These are phyloP conservation scores for Eucalyptus camaldulensis DNA, from an alignment of 345 rosid genomes.

Conservation along the genomic window DNA sequence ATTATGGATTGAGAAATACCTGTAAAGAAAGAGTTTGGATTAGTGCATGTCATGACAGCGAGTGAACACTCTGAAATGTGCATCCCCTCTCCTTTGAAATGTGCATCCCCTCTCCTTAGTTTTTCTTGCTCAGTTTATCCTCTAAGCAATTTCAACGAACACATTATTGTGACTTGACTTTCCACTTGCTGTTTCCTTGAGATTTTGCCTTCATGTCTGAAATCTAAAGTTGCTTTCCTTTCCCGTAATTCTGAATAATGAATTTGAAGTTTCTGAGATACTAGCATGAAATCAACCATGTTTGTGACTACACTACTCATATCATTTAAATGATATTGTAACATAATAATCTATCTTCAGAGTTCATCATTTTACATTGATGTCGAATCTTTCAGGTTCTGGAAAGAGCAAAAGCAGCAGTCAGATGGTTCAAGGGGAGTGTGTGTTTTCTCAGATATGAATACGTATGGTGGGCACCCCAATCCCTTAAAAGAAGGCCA, in stretches of 20 bases:
- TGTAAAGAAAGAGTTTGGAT: background rate
- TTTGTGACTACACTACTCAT: background rate
- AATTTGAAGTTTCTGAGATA: background rate
- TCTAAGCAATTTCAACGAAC: background rate
- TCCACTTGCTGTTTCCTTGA: background rate
- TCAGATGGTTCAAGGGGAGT: conserved; percentile 70
- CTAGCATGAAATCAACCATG: background rate
- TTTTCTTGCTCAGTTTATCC: background rate
- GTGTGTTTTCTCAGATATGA: conserved; percentile 92
- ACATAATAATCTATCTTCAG: background rate
- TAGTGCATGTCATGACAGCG: background rate
- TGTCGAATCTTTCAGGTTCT: conserved; percentile 19
- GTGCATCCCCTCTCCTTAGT: background rate
- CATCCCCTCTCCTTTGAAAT: background rate
- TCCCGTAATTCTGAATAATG: background rate
- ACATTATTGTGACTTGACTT: background rate
- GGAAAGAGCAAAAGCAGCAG: conserved; percentile 62
- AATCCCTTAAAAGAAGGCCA: conserved; percentile 95
- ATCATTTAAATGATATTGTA: background rate
- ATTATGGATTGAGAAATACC: background rate
- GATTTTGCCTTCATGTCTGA: background rate
- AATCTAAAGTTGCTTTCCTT: background rate
- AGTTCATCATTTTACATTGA: background rate
- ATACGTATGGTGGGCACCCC: conserved; percentile 95
- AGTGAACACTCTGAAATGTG: background rate